These are phyloP conservation scores for Teunomyces kruisii DNA, from an alignment of 805 yeast genomes.

Conservation along the genomic window DNA sequence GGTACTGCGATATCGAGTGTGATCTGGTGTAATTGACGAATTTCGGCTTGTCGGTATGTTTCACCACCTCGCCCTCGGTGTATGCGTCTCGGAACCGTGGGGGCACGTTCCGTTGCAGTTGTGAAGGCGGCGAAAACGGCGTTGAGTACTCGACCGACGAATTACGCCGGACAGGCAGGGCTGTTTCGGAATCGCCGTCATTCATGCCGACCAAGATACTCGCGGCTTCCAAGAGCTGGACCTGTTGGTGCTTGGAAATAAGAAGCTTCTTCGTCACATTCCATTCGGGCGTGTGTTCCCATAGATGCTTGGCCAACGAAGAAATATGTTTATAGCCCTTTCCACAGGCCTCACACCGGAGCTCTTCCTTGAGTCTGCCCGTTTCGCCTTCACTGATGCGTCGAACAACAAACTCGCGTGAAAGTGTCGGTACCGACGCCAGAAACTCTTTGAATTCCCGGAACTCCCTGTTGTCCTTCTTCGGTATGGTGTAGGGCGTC, in stretches of 20 bases:
- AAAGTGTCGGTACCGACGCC: slow-evolving; percentile 44
- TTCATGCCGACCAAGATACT: slow-evolving; percentile 76
- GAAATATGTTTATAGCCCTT: slow-evolving; percentile 88
- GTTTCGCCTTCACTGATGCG: slow-evolving; percentile 85
- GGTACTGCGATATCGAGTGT: slow-evolving; percentile 45
- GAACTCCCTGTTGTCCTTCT: not conserved
- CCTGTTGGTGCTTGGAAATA: slow-evolving; percentile 87
- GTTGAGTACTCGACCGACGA: slow-evolving; percentile 1
- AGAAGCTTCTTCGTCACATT: slow-evolving; percentile 76
- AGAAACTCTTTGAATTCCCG: not conserved
- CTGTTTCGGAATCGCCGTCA: slow-evolving; percentile 26
- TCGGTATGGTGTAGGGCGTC: not conserved
- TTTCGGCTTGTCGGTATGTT: not conserved
- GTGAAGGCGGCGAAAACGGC: slow-evolving; percentile 1
- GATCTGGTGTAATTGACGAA: slow-evolving; percentile 25
- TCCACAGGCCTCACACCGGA: slow-evolving; percentile 88
- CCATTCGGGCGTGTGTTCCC: slow-evolving; percentile 98
- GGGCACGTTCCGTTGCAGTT: not conserved
- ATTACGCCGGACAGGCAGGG: not conserved
- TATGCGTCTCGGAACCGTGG: slow-evolving; percentile 7
- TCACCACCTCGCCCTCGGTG: not conserved
- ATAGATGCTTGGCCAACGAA: slow-evolving; percentile 81
- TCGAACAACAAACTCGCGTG: slow-evolving; percentile 74
- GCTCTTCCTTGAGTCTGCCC: slow-evolving; percentile 78
- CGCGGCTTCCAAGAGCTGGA: slow-evolving; percentile 76